Percentiles rank a stretch among this genome's conserved stretches.
Conservation (phyloP, 176 grass and related monocot species). For the Oryza nivara region DNA sequence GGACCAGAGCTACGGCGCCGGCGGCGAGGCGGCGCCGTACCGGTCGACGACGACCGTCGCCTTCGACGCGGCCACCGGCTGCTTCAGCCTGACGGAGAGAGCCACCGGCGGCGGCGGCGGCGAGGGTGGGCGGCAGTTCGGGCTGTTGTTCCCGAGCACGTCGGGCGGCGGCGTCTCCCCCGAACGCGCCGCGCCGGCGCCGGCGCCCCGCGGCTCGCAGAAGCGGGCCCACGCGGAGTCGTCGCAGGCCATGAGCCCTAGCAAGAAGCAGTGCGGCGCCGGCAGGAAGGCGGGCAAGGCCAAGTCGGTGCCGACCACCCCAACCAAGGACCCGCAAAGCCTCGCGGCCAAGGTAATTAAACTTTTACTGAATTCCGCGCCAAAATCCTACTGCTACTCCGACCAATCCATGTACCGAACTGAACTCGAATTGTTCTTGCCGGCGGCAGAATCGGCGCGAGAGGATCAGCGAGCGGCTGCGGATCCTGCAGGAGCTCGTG, state of each 20-base stretch:
- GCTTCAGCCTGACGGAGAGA: conserved; percentile 45
- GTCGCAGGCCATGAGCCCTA: conserved; percentile 20
- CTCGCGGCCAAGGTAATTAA: conserved; percentile 69
- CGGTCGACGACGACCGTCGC: conserved; percentile 14
- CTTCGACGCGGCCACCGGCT: conserved; percentile 32
- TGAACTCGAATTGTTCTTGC: background rate
- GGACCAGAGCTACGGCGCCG: conserved; percentile 45
- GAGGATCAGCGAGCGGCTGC: conserved; percentile 82
- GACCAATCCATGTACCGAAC: conserved; percentile 1
- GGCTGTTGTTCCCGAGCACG: conserved; percentile 49
- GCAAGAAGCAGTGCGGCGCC: conserved; percentile 68
- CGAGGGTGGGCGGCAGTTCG: conserved; percentile 23
- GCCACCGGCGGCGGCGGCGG: background rate
- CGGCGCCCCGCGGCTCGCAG: conserved; percentile 5
- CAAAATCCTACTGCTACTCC: background rate
- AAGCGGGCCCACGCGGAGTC: conserved; percentile 56
- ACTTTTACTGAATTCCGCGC: background rate
- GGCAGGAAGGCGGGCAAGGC: conserved; percentile 61
- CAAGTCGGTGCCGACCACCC: conserved; percentile 42
- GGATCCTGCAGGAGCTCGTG: conserved; percentile 88
- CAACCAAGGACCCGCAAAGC: conserved; percentile 70
- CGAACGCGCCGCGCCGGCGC: conserved; percentile 42
- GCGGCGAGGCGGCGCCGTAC: background rate
- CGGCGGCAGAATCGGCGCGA: conserved; percentile 71
- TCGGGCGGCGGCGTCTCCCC: conserved; percentile 2